A percentile compares a stretch with the other conserved stretches of the same genome.
phyloP scores from a whole-genome alignment of 192 early-diverging fungal species.

The Gaertneriomyces sp. region DNA sequence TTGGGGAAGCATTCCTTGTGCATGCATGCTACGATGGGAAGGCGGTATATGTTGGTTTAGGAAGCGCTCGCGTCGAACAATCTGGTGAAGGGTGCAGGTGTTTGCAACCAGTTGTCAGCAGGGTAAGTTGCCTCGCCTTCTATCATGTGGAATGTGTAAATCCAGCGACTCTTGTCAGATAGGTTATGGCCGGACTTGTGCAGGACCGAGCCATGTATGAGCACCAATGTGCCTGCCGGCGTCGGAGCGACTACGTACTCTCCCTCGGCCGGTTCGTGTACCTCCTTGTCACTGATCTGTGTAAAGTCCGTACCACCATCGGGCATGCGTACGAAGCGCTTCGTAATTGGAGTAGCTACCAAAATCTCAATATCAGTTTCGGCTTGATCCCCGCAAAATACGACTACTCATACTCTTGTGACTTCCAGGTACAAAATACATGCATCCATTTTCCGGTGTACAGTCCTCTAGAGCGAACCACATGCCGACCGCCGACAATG shows the following conservation, averaged over 20 bases:
- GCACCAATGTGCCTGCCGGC: conserved; percentile 70
- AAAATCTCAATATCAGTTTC: conserved; percentile 7
- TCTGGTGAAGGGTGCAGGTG: conserved; percentile 35
- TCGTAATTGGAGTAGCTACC: conserved; percentile 51
- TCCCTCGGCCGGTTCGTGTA: conserved; percentile 50
- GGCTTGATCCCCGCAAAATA: not conserved
- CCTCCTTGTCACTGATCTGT: conserved; percentile 39
- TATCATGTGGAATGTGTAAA: conserved; percentile 94
- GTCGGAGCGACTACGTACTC: conserved; percentile 58
- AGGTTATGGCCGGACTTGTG: conserved; percentile 81
- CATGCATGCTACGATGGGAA: no score
- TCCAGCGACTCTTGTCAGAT: conserved; percentile 74
- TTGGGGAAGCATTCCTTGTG: no score
- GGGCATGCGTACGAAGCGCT: conserved; percentile 62
- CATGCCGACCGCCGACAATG: conserved; percentile 76
- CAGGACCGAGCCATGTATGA: conserved; percentile 83
- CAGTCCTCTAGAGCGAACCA: conserved; percentile 95
- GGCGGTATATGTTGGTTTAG: no score
- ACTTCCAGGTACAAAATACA: conserved; percentile 78
- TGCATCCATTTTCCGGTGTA: conserved; percentile 79
- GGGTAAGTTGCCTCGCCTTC: conserved; percentile 72
- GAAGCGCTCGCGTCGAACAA: conserved; percentile 14
- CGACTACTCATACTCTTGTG: conserved; percentile 61
- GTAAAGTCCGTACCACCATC: conserved; percentile 59
- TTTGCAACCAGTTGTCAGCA: conserved; percentile 69